Evolutionary conservation across 2,329 filamentous ascomycete species (phyloP).

Genomic region (Emericellopsis atlantica): DNA sequence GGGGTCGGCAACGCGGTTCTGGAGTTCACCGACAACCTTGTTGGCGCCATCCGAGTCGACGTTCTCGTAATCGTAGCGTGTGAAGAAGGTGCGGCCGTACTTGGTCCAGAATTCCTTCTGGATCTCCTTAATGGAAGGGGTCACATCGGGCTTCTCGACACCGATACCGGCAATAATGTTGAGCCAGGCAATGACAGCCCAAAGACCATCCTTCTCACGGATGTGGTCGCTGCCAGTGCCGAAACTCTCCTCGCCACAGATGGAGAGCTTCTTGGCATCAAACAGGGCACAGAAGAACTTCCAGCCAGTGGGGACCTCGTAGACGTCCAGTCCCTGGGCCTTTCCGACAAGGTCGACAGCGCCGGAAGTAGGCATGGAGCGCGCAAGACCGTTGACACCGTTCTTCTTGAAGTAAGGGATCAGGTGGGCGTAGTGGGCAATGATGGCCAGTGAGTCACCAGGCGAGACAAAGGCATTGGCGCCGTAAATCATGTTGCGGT

Average conservation of each 20-base stretch:
- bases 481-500: conserved; percentile 99
- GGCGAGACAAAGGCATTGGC: conserved; percentile 94
- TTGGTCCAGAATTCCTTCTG: conserved; percentile 94
- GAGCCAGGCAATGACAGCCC: conserved; percentile 94
- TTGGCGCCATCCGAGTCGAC: conserved; percentile 84
- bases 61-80: conserved; percentile 95
- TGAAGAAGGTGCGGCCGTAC: conserved; percentile 98
- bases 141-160: conserved; percentile 64
- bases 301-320: conserved; percentile 98
- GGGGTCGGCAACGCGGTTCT: conserved; percentile 61
- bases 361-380: conserved; percentile 94
- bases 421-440: conserved; percentile 88
- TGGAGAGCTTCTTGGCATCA: conserved; percentile 89
- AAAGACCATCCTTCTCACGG: conserved; percentile 96
- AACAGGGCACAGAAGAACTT: conserved; percentile 98
- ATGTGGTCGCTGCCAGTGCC: conserved; percentile 98
- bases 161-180: conserved; percentile 96
- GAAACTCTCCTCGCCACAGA: conserved; percentile 97
- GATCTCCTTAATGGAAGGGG: conserved; percentile 88
- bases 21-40: conserved; percentile 75
- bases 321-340: conserved; percentile 80
- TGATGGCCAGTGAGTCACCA: conserved; percentile 94
- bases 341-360: conserved; percentile 93
- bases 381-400: conserved; percentile 86
- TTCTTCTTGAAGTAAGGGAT: conserved; percentile 99